phyloP scores from a whole-genome alignment of 768 basidiomycete species.

The Podaxis mareebaensis region DNA sequence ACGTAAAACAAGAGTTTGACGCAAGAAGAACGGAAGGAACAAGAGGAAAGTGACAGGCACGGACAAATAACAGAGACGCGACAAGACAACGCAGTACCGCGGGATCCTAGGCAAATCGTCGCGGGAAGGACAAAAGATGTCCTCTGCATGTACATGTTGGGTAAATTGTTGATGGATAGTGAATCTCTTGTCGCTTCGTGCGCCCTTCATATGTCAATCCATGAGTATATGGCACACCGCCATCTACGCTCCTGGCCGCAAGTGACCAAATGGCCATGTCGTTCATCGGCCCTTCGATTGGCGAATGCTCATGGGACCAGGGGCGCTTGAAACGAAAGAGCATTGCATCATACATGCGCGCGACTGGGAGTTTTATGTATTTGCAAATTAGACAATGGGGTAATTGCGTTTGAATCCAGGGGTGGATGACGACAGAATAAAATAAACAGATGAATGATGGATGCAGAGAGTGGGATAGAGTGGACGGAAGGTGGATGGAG shows the following conservation, averaged over 20 bases:
- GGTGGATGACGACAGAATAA: background rate
- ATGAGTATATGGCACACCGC: background rate
- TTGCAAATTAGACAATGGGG: background rate
- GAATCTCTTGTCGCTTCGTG: background rate
- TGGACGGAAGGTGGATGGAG: background rate
- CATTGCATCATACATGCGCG: background rate
- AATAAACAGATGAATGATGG: background rate
- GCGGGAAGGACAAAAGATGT: background rate
- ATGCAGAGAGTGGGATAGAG: background rate
- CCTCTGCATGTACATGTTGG: background rate
- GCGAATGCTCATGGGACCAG: background rate
- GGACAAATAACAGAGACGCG: background rate
- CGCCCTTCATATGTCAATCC: background rate
- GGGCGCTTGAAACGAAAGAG: background rate
- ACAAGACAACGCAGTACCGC: background rate
- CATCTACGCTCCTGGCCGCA: background rate
- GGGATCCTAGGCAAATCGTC: slow-evolving; percentile 15
- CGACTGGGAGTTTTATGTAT: background rate
- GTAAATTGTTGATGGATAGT: background rate
- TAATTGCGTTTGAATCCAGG: background rate
- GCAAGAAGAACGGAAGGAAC: background rate
- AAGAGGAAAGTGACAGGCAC: background rate
- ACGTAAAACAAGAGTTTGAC: background rate
- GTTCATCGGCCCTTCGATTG: background rate
- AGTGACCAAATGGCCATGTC: background rate